phyloP scores from a whole-genome alignment of 1,284 basidiomycete species.

The Boletus mariae region DNA sequence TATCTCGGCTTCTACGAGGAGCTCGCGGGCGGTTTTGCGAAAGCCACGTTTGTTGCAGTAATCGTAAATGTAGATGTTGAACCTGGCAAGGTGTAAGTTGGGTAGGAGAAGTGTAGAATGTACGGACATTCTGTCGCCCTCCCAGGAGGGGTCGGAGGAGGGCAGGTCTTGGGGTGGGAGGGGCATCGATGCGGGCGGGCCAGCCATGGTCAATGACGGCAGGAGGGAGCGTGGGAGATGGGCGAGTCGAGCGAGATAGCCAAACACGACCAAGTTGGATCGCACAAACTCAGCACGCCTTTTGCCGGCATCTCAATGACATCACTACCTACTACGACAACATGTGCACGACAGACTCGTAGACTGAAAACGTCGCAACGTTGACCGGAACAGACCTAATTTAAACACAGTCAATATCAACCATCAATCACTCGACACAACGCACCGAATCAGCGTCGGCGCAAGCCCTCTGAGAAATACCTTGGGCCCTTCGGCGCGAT shows the following conservation, averaged over 20 bases:
- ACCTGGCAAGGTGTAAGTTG: constrained; percentile 43
- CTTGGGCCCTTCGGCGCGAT: constrained; percentile 57
- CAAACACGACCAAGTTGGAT: background rate
- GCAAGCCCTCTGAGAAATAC: constrained; percentile 55
- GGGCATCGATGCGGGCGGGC: constrained; percentile 26
- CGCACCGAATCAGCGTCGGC: constrained; percentile 76
- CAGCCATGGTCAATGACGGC: constrained; percentile 17
- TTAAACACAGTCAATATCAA: constrained; percentile 9
- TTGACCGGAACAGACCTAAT: constrained; percentile 44
- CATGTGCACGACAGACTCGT: constrained; percentile 35
- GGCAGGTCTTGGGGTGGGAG: constrained; percentile 12
- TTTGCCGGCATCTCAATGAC: background rate
- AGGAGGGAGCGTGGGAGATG: background rate
- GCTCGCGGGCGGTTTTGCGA: constrained; percentile 60
- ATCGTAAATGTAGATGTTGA: constrained; percentile 82
- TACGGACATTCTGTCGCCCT: constrained; percentile 51
- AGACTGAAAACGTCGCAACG: constrained; percentile 53
- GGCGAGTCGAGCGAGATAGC: background rate
- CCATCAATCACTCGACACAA: constrained; percentile 7
- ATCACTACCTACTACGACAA: background rate
- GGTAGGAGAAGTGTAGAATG: too few relatives aligned
- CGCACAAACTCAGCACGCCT: constrained; percentile 4
- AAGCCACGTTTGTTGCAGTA: constrained; percentile 78
- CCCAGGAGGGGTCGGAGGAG: constrained; percentile 41
- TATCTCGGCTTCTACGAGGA: constrained; percentile 62